Evolutionary conservation across 176 grass and related monocot species (phyloP).

Genomic region (Oryza longistaminata): DNA sequence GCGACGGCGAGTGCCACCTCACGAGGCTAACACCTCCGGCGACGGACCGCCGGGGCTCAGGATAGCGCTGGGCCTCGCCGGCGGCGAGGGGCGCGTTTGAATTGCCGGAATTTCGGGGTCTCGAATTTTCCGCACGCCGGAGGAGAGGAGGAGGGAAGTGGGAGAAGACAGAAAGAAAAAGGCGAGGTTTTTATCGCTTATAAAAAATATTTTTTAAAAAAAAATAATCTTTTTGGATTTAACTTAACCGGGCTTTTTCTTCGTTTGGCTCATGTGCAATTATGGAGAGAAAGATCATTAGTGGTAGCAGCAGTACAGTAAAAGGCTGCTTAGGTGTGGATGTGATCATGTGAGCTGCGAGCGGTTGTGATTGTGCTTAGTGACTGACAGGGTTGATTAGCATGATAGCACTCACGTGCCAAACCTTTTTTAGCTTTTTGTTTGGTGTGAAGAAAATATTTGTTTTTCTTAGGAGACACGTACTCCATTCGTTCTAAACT

Average conservation of each 20-base stretch:
- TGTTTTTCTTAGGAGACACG: not conserved
- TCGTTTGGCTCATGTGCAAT: not conserved
- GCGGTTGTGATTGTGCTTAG: conserved; percentile 28
- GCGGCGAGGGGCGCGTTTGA: conserved; percentile 28
- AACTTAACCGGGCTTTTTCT: not conserved
- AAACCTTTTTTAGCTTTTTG: not conserved
- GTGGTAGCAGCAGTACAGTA: not conserved
- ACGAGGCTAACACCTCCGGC: not conserved
- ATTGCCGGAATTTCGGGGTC: conserved; percentile 41
- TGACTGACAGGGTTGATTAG: conserved; percentile 35
- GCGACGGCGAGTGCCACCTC: conserved; percentile 28
- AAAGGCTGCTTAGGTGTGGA: conserved; percentile 7
- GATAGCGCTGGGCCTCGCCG: not conserved
- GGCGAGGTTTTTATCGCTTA: not conserved
- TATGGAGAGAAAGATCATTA: not conserved
- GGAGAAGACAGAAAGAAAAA: not conserved
- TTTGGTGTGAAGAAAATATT: not conserved
- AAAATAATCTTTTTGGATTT: conserved; percentile 14
- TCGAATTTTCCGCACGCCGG: conserved; percentile 42
- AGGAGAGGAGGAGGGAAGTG: not conserved
- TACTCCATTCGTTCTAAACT: no score
- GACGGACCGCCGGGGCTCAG: not conserved
- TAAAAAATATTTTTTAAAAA: not conserved
- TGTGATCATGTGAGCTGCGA: conserved; percentile 30
- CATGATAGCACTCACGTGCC: conserved; percentile 42